Evolutionary conservation across 169 alveolate genomes (phyloP), one percentile per base, ranked within the genome.

Genomic region (Plasmodium coatneyi): DNA sequence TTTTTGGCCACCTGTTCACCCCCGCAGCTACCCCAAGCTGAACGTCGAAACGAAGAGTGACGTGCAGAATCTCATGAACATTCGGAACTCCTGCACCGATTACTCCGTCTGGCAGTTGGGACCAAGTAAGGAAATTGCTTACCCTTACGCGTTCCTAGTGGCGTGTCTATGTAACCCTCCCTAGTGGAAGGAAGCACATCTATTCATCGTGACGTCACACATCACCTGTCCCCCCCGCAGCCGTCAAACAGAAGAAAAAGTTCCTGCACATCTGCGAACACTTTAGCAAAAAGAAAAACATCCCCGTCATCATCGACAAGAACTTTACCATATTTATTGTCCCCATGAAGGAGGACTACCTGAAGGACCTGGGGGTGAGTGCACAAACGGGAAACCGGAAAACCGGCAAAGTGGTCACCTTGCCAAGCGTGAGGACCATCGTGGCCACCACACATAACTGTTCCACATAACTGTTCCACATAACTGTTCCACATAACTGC

Each of bases 21-120:
- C 49, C 72, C 22, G 2, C 70, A 84, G 93, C 25, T 84, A 84
- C 52, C 54, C 93, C 36, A 76, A 84, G 60, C 34, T 84, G 16
- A 84, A 84, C 46, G 93, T 84, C 7, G 93, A 84, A 76, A 84
- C 93, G 0, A 84, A 84, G 32, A 84, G 93, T 56, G 93, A 84
- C 19, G 80, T 84, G 6, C 79, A 84, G 30, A 84, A 84, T 25
- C 79, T 84, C 19, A 84, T 74, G 72, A 82, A 84, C 19, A 43
- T 84, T 4, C 56, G 80, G 12, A 54, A 54, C 25, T 43, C 93
- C 54, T 72, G 84, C 19, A n/a, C 66, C 32, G 82, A 84, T 22
- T 72, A 72, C 32, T 30, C 93, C 46, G 66, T 84, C 5, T 84
- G 93, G 93, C 79, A 84, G 66, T n/a, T 84, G 25, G 86, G 84